Evolutionary conservation across 345 rosid species (phyloP).

Genomic region (Chamaenerion angustifolium): DNA sequence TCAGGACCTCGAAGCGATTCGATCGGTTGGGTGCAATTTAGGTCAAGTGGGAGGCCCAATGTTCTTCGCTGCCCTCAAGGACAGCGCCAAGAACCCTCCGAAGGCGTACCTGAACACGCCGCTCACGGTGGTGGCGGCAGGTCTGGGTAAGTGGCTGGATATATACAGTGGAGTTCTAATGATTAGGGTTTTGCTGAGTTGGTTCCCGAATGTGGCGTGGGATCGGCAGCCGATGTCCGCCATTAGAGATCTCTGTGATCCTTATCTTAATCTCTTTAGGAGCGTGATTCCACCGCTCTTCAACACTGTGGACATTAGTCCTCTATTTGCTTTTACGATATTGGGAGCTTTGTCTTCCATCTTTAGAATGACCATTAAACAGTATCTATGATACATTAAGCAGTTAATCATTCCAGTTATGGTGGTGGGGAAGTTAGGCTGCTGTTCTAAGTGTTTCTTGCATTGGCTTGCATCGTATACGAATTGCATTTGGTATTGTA

Average conservation of each 20-base stretch:
- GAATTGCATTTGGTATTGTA: too few species aligned
- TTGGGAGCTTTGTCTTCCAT: constrained; percentile 33
- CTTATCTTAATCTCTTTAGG: constrained; percentile 75
- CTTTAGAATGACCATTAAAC: too few species aligned
- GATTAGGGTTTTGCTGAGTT: constrained; percentile 88
- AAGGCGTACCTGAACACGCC: constrained; percentile 54
- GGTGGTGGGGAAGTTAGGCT: too few species aligned
- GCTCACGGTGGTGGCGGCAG: constrained; percentile 73
- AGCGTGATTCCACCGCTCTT: constrained; percentile 69
- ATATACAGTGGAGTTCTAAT: constrained; percentile 75
- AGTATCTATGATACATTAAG: too few species aligned
- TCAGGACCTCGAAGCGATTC: constrained; percentile 12
- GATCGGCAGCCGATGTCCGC: constrained; percentile 78
- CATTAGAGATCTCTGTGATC: constrained; percentile 74
- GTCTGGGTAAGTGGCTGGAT: constrained; percentile 75
- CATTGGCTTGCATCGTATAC: too few species aligned
- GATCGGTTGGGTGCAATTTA: constrained; percentile 18
- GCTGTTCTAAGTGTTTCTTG: too few species aligned
- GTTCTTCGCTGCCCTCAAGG: constrained; percentile 53
- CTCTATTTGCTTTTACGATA: constrained; percentile 69
- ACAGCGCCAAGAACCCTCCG: constrained; percentile 16
- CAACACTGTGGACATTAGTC: constrained; percentile 72
- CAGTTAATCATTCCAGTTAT: too few species aligned
- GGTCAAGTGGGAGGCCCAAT: constrained; percentile 21
- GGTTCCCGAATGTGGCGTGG: constrained; percentile 95